These are phyloP conservation scores for Wakefieldia striispora DNA, from an alignment of 768 basidiomycete genomes.

Conservation along the genomic window DNA sequence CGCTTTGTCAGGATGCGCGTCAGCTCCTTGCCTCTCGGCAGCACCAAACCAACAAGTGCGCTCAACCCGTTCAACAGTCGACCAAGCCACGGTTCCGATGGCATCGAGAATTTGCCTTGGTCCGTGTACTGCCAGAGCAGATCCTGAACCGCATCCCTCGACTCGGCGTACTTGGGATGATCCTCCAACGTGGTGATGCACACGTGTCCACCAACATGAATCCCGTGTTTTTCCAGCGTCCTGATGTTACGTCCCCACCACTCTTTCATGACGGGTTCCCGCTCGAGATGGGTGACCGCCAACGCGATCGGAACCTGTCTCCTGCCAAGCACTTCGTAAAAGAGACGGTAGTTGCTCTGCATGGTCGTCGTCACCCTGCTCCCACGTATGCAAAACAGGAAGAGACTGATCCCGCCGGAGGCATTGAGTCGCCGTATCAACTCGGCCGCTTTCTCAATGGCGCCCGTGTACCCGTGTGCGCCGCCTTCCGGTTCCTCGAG, in stretches of 20 bases:
- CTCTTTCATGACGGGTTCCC: conserved; percentile 28
- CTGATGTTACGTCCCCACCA: conserved; percentile 32
- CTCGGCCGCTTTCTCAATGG: conserved; percentile 27
- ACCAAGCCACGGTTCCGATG: conserved; percentile 21
- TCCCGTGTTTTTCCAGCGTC: conserved; percentile 16
- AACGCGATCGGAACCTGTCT: conserved; percentile 37
- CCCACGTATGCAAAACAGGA: conserved; percentile 34
- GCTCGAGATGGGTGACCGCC: conserved; percentile 39
- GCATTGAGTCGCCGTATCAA: conserved; percentile 31
- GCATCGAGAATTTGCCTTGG: conserved; percentile 25
- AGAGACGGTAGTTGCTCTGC: conserved; percentile 34
- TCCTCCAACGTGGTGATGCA: conserved; percentile 28
- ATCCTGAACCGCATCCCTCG: conserved; percentile 19
- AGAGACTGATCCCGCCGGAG: conserved; percentile 29
- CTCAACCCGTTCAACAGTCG: conserved; percentile 20
- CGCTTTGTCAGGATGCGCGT: conserved; percentile 23
- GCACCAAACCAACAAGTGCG: conserved; percentile 9
- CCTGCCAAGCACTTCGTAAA: conserved; percentile 40
- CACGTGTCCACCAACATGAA: conserved; percentile 24
- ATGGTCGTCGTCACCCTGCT: conserved; percentile 26
- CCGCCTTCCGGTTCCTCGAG: conserved; percentile 24
- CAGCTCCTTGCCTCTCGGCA: conserved; percentile 22
- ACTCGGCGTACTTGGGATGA: conserved; percentile 20
- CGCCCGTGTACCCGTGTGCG: conserved; percentile 19
- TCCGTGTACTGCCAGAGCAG: conserved; percentile 21